phyloP scores from a whole-genome alignment of 2,329 filamentous ascomycete species.

The Exophiala sp. region DNA sequence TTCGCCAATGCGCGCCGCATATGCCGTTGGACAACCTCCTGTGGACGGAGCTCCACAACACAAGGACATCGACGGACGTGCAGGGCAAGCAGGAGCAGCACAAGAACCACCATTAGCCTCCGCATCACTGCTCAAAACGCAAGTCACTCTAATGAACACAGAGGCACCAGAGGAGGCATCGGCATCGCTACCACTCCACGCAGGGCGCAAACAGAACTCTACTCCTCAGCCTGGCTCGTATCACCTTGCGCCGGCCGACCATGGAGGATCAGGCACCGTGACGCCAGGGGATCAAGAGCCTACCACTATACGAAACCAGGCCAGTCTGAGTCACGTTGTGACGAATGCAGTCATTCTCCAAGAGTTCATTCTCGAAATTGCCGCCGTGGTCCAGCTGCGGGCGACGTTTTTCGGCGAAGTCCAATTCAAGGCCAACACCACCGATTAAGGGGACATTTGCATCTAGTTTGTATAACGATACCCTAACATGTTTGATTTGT shows the following conservation, averaged over 20 bases:
- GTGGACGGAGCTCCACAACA: slow-evolving; percentile 6
- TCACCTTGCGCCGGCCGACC: slow-evolving; percentile 1
- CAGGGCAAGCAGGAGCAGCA: background rate
- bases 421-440: slow-evolving; percentile 6
- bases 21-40: slow-evolving; percentile 13
- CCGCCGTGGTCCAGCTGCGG: slow-evolving; percentile 67
- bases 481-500: background rate
- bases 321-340: slow-evolving; percentile 69
- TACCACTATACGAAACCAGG: slow-evolving; percentile 39
- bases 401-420: slow-evolving; percentile 69
- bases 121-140: slow-evolving; percentile 17
- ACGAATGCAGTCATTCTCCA: slow-evolving; percentile 76
- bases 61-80: slow-evolving; percentile 3
- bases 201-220: slow-evolving; percentile 13
- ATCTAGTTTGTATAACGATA: background rate
- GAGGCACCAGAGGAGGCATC: slow-evolving; percentile 18
- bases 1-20: slow-evolving; percentile 7
- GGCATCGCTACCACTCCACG: slow-evolving; percentile 15
- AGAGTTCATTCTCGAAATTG: slow-evolving; percentile 71
- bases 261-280: slow-evolving; percentile 18
- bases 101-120: slow-evolving; percentile 2
- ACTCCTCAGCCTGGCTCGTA: slow-evolving; percentile 2
- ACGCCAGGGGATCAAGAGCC: slow-evolving; percentile 18
- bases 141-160: slow-evolving; percentile 12
- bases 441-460: background rate